Evolutionary conservation across 371 early-diverging fungal species (phyloP).

Genomic region (Actinomortierella ambigua): DNA sequence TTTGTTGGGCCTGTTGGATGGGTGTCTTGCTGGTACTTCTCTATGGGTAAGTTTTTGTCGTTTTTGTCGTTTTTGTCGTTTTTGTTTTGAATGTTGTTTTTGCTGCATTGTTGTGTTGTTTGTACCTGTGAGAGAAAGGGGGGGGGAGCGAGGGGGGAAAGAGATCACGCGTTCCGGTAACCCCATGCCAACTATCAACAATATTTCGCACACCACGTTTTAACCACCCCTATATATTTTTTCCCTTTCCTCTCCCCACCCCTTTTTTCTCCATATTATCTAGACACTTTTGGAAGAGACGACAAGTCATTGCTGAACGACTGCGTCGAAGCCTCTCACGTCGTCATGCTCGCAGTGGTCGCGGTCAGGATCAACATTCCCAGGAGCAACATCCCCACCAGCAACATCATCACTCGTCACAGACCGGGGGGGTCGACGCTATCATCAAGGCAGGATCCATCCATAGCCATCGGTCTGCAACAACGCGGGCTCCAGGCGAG

Average conservation of each 20-base stretch:
- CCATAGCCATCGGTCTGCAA: too few relatives aligned
- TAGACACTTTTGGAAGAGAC: constrained; percentile 47
- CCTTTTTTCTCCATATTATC: too few relatives aligned
- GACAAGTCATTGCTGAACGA: constrained; percentile 33
- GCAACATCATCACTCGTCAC: constrained; percentile 14
- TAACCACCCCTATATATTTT: background rate
- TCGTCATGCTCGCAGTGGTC: too few relatives aligned
- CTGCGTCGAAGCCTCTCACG: constrained; percentile 23
- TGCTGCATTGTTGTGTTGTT: background rate
- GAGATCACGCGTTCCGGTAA: background rate
- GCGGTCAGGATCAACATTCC: background rate
- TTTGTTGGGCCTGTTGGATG: constrained; percentile 45
- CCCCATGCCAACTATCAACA: background rate
- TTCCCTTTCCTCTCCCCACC: too few relatives aligned
- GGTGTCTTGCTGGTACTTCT: constrained; percentile 40
- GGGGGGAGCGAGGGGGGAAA: too few relatives aligned
- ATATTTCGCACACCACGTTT: background rate
- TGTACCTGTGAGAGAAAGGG: too few relatives aligned
- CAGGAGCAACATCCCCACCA: background rate
- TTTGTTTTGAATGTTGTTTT: constrained; percentile 7
- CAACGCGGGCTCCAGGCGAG: too few relatives aligned
- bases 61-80: background rate
- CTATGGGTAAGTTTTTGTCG: constrained; percentile 28
- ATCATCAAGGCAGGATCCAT: too few relatives aligned
- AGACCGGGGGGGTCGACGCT: constrained; percentile 5